A percentile compares a stretch with the other conserved stretches of the same genome.
Evolutionary conservation across 495 filamentous ascomycete genomes (phyloP).

Genomic region (Podospora pseudocomata): DNA sequence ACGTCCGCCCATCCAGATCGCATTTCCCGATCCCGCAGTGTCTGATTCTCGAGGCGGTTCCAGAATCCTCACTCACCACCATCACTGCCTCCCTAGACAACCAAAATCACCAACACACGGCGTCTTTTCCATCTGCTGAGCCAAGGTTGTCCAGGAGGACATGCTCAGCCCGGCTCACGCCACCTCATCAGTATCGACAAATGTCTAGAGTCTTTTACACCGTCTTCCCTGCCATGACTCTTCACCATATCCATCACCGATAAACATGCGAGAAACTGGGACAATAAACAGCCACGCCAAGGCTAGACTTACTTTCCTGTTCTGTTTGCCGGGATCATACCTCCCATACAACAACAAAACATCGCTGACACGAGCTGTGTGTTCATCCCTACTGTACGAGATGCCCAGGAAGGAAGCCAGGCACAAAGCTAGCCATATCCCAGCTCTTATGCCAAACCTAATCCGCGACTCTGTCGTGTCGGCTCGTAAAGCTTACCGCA

Average conservation of each 20-base stretch:
- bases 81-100: background rate
- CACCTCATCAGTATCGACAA: background rate
- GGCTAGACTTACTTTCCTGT: background rate
- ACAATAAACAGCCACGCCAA: background rate
- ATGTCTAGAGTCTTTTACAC: background rate
- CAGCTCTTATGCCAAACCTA: background rate
- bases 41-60: background rate
- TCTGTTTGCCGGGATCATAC: background rate
- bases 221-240: background rate
- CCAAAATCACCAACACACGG: background rate
- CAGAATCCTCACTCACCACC: background rate
- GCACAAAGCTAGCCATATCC: background rate
- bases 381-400: background rate
- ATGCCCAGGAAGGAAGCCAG: slow-evolving; percentile 6
- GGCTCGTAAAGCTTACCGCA: background rate
- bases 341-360: background rate
- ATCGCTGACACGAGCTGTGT: background rate
- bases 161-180: slow-evolving; percentile 2
- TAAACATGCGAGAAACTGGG: background rate
- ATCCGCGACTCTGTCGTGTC: background rate
- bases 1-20: background rate
- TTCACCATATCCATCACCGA: background rate
- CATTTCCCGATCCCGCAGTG: background rate
- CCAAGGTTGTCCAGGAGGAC: background rate
- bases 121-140: background rate